phyloP scores from a whole-genome alignment of 169 alveolate species.

The Plasmodium vivax region DNA sequence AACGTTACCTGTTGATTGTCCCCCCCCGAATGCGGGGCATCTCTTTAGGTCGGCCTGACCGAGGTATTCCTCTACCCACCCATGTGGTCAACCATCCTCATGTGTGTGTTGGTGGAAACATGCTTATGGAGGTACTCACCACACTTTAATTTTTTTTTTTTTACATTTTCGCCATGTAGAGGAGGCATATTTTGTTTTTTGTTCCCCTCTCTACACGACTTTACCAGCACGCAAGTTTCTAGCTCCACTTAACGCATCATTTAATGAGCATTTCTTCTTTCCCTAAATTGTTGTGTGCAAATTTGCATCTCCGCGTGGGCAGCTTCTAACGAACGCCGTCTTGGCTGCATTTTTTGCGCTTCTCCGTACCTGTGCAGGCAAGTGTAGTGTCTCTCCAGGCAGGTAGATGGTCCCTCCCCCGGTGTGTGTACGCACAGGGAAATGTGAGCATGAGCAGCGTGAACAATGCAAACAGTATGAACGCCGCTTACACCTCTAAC shows the following conservation, averaged over 20 bases:
- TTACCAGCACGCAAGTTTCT: background rate
- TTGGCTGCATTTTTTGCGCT: background rate
- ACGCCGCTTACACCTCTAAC: no score
- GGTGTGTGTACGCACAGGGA: background rate
- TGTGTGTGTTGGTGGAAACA: background rate
- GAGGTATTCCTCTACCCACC: background rate
- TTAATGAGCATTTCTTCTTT: background rate
- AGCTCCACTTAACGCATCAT: background rate
- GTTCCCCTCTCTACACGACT: background rate
- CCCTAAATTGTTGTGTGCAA: background rate
- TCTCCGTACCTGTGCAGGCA: background rate
- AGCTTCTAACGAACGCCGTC: background rate
- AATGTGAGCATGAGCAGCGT: background rate
- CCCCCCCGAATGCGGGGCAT: background rate
- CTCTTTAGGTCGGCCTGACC: background rate
- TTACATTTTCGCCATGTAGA: background rate
- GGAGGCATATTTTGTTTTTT: background rate
- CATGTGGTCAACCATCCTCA: background rate
- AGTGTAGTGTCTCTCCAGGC: background rate
- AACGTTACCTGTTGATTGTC: background rate
- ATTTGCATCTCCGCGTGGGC: background rate
- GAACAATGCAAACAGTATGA: no score
- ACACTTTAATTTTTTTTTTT: no score
- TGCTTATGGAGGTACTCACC: background rate
- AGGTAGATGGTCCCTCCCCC: background rate